Base-by-base conservation (phyloP, 192 early-diverging fungal species). In the Dispira parvispora region DNA sequence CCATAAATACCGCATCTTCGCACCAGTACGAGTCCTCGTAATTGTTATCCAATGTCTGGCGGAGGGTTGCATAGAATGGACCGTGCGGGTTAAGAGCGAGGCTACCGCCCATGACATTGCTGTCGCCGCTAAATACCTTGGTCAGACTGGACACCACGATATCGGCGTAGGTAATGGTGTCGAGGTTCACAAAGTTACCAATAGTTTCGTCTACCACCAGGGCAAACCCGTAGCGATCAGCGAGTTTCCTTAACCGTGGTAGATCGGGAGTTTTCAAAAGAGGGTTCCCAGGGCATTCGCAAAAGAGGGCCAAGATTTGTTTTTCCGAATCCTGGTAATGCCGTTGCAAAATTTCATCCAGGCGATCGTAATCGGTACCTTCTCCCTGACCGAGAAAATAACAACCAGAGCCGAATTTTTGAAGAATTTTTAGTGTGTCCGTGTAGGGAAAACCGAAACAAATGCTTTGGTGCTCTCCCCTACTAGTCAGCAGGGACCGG, bases 381-480 rank as follows among this genome's bases (percentile, higher is more conserved):
- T 86, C 83, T 43, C 92, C 92, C 61, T 86, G 69, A n/a, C 91
- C 93, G 57, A 87, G 82, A 68, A 96, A 94, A 68, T 87, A 75
- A 49, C 84, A 87, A 5, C 46, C 45, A 47, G 86, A 71, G 0
- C 92, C 93, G 77, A 96, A 95, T 71, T 94, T 94, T 72, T 98
- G 72, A 61, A 94, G 80, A 45, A 98, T 88, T 73, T 98, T 98
- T 25, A 98, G 77, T n/a, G 92, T 94, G 69, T 98, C 95, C 2
- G 86, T 82, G 74, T 98, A 98, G 9, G 91, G 86, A 66, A 98
- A 98, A 0, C 95, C 93, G 79, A 89, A 98, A 65, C 91, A 92
- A 5, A 95, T 81, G 62, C 81, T 88, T 69, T 92, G 90, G 52
- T 54, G 73, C 67, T 12, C 64, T 13, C 72, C 68, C 28, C 83